These are phyloP conservation scores for Cnidoscolus chayamansa DNA, from an alignment of 441 rosid species.

Conservation along the genomic window DNA sequence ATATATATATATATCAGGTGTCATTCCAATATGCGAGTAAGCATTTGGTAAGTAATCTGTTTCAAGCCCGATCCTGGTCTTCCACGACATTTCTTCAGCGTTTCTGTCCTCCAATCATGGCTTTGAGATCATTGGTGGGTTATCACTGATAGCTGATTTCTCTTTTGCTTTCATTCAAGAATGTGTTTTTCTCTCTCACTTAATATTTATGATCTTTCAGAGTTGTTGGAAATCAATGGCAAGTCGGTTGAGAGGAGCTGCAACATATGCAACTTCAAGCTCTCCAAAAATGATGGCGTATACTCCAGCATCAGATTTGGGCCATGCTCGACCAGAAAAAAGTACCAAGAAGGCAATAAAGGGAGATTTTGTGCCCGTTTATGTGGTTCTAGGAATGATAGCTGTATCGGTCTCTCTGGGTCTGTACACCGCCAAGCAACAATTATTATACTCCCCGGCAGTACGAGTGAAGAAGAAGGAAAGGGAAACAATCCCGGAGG, in stretches of 20 bases:
- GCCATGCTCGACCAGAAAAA: not conserved
- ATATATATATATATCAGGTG: slow-evolving; percentile 7
- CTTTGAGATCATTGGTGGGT: slow-evolving; percentile 42
- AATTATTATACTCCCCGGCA: slow-evolving; percentile 44
- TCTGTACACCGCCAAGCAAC: slow-evolving; percentile 51
- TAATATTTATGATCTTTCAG: slow-evolving; percentile 18
- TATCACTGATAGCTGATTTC: not conserved
- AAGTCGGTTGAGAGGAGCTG: slow-evolving; percentile 22
- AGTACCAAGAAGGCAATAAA: slow-evolving; percentile 13
- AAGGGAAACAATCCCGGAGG: slow-evolving; percentile 56
- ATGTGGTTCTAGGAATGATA: slow-evolving; percentile 54
- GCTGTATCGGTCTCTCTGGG: slow-evolving; percentile 44
- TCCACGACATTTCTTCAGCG: not conserved
- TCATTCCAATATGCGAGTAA: too few species aligned
- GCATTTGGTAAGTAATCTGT: not conserved
- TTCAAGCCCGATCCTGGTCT: not conserved
- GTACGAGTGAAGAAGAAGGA: slow-evolving; percentile 60
- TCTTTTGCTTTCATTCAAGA: too few species aligned
- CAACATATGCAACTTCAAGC: slow-evolving; percentile 37
- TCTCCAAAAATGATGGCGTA: slow-evolving; percentile 33
- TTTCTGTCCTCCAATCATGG: slow-evolving; percentile 27
- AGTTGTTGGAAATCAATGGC: slow-evolving; percentile 32
- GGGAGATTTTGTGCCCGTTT: slow-evolving; percentile 51
- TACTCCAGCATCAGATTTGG: slow-evolving; percentile 28
- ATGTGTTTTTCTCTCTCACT: too few species aligned